Evolutionary conservation across 257 asterid genomes (phyloP), one percentile per base, ranked within the genome.

Genomic region (Cynanchum wilfordii): DNA sequence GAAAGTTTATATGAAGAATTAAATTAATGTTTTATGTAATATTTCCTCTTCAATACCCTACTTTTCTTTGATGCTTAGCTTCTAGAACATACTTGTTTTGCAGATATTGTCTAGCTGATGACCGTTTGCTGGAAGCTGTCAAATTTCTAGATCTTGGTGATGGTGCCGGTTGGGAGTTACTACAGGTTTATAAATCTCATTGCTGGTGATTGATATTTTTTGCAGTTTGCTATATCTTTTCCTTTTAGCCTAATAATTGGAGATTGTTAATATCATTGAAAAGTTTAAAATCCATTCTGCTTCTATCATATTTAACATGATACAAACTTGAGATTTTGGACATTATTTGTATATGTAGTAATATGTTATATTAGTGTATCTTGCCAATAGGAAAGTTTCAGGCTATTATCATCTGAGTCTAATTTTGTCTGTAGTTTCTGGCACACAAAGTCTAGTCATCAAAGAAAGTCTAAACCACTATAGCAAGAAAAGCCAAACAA

Each of bases 131-230:
- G 22, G 71, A 67, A n/a, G 71, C 92, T 15, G 96, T 93, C 74
- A 85, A 85, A 44, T 93, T 88, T 80, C 86, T 93, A 29, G 98
- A 93, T 81, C 86, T 85, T 36, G 93, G 90, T 17, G 70, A 73
- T 67, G 89, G 90, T 75, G 93, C 97, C 25, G 98, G 97, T 17
- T 93, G 97, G 98, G 96, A 89, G 84, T 79, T 93, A 67, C 90
- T 91, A 42, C 97, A 91, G 97, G 98, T 93, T 77, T 73, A 60
- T 70, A 51, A 51, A 72, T 60, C 57, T 65, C 66, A 54, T 77
- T 17, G 13, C 44, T 42, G 33, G 66, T 49, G 38, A 66, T 73
- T 56, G 70, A 3, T 62, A 49, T 24, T 66, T 55, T 24, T 66
- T 66, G 55, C 36, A 20, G 50, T 42, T 67, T 36, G 51, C 24